A percentile compares a stretch with the other conserved stretches of the same genome.
Evolutionary conservation across 768 basidiomycete genomes (phyloP).

Genomic region (Mycena vulgaris): DNA sequence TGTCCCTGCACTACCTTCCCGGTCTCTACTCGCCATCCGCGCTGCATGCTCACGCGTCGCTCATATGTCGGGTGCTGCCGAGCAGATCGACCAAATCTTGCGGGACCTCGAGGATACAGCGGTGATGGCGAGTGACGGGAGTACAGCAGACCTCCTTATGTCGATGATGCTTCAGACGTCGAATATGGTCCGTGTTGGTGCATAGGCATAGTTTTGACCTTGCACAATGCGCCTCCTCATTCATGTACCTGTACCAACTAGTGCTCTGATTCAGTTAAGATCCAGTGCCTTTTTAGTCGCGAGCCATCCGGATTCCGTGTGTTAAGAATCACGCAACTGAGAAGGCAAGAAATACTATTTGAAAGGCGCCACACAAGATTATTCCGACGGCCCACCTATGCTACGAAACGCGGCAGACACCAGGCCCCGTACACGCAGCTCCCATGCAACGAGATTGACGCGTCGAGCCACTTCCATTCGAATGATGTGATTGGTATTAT

Average conservation of each 20-base stretch:
- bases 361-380: neutral
- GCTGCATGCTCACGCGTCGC: conserved; percentile 43
- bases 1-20: conserved; percentile 35
- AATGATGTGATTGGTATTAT: conserved; percentile 56
- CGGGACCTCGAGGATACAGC: conserved; percentile 38
- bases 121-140: conserved; percentile 36
- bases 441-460: conserved; percentile 88
- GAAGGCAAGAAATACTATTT: too few species aligned
- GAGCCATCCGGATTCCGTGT: too few species aligned
- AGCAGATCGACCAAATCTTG: conserved; percentile 35
- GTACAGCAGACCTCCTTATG: conserved; percentile 27
- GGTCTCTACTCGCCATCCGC: conserved; percentile 40
- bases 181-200: neutral
- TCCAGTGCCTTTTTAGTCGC: too few species aligned
- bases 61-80: conserved; percentile 41
- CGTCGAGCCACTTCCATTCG: conserved; percentile 79
- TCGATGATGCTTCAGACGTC: conserved; percentile 20
- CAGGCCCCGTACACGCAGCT: conserved; percentile 73
- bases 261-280: too few species aligned
- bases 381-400: neutral
- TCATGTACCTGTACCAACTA: too few species aligned
- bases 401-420: conserved; percentile 68
- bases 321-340: too few species aligned
- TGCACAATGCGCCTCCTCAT: too few species aligned
- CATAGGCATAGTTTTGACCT: too few species aligned